Evolutionary conservation across 768 basidiomycete genomes (phyloP), one percentile per base, ranked within the genome.

Genomic region (Neoboletus magnificus): DNA sequence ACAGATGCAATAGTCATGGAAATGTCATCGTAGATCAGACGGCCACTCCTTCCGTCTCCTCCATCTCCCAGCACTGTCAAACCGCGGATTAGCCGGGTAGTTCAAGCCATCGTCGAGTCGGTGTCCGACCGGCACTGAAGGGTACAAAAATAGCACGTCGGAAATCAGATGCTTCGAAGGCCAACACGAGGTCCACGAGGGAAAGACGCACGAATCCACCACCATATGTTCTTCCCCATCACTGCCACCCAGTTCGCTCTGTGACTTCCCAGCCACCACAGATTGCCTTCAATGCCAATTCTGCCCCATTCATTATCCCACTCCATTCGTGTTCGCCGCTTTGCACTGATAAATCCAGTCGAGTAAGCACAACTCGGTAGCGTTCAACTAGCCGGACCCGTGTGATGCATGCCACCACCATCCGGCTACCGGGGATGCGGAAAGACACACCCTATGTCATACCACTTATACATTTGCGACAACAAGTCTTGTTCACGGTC

Each of bases 271-370:
- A 83, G 71, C 85, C 87, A 91, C 94, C 94, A 98, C 8, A 95
- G 71, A 66, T 93, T 86, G 0, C 89, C 93, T 65, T 95, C 94
- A 30, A 76, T 82, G 8, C 78, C 75, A 1, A 89, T 74, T 29
- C 77, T 71, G 0, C 94, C 94, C 89, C 91, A 98, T 63, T 95
- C 93, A 25, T 73, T 71, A 59, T 92, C 83, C 87, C 90, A 95
- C 42, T 76, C 70, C 35, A 65, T 70, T 41, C 64, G 67, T 18
- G 76, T 80, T 33, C 65, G 69, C 33, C 72, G 73, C 58, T 80
- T 87, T 4, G 74, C 79, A 23, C 87, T 87, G n/a, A 47, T 42
- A 18, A 18, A 23, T 43, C 20, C 41, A 22, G 35, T 64, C 15
- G 33, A 50, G 30, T 53, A 39, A 37, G 54, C 41, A 48, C 33